Evolutionary conservation across 108 stramenopile genomes (phyloP), one percentile per base, ranked within the genome.

Genomic region (Aureococcus anophagefferens): DNA sequence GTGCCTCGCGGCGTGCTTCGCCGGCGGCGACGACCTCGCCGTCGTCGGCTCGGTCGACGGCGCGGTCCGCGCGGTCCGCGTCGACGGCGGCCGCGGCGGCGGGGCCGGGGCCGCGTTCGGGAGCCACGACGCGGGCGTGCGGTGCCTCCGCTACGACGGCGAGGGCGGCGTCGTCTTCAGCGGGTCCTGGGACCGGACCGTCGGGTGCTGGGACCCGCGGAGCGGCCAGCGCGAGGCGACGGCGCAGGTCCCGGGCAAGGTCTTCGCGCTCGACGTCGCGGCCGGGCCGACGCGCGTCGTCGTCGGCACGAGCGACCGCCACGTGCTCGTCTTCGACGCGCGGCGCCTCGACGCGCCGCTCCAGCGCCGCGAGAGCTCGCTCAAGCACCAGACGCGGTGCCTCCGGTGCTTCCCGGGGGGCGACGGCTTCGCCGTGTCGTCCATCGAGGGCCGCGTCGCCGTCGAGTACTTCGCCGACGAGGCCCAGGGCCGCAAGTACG

Each of bases 371-470:
- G 90, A 93, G 75, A 89, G 88, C 16, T 89, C 90, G 9, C 79
- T 91, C 63, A 91, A 91, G 71, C 89, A 85, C 72, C 93, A 93
- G 82, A 90, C 89, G 33, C 75, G 93, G n/a, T 84, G 79, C 68
- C 68, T 89, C 63, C 75, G 72, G 65, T 89, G 91, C 80, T 94
- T 94, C 78, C 89, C 88, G 4, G 76, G 84, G 72, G 83, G 82
- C 11, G 36, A 71, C 28, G 95, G 94, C 0, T 83, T 94, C 75
- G 96, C 94, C 18, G 66, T 97, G 16, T 95, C 94, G 21, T 89
- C 86, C 68, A 93, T 97, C 64, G 98, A 97, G 72, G 98, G 98
- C 30, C 81, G 98, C 40, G 98, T 99, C 32, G 94, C 91, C 11
- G 87, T 99, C 25, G 98, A 99, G 75, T 92, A 91, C 80, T 74